Evolutionary conservation across 1,139 yeast species (phyloP), one percentile per base, ranked within the genome.

Genomic region (Protomyces inouyei): DNA sequence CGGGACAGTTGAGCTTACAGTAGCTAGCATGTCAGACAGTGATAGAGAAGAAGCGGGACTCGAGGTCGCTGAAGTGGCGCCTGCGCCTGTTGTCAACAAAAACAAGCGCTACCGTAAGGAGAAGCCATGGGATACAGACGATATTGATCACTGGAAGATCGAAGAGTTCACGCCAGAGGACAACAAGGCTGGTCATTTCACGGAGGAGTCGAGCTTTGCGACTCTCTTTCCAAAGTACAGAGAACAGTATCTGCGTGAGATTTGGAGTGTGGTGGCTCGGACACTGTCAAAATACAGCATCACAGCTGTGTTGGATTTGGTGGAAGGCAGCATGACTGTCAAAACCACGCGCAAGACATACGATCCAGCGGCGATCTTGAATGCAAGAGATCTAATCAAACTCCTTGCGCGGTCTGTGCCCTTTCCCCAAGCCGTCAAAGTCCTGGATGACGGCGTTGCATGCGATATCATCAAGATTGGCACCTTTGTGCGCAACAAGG

Each of bases 381-480:
- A 92, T 73, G 97, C 98, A 18, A 84, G 98, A 74, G 99, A 93
- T 76, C 81, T 93, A 75, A 91, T 93, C 74, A 93, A 93, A 76
- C 82, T 93, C 66, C 80, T 93, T 70, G 97, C 98, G 0, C 84
- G 99, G 76, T 90, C 97, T 9, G 99, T 93, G 40, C 98, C 98
- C 25, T 88, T 89, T 70, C 97, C 97, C 2, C 64, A 67, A 64
- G 98, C 98, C 0, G 85, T 90, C 40, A 92, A 90, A 76, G 86
- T 93, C 64, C 78, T 93, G 67, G 89, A 91, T 70, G 98, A 93
- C 71, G 57, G 64, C 21, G 79, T 87, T 71, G 97, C 98, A 0
- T 91, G 98, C 77, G 99, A 93, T 73, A 95, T 93, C 60, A 89
- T 93, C 70, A 93, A 95, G 80, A 93, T 93, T 74, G 97, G 97